phyloP scores from a whole-genome alignment of 208 protist genomes.

The Wallacemonas sp. region DNA sequence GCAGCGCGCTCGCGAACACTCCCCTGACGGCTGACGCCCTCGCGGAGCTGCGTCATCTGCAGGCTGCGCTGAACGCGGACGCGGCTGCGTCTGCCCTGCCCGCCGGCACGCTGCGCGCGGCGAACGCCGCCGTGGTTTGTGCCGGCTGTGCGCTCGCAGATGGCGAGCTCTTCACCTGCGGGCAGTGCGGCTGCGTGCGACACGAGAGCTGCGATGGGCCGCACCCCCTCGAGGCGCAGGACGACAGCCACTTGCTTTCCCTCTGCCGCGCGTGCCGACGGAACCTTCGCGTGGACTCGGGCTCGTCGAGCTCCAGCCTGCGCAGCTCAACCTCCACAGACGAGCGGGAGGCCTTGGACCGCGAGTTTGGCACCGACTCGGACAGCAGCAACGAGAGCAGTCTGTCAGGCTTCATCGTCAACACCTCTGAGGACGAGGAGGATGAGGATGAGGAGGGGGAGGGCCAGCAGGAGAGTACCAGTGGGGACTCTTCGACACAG shows the following conservation, averaged over 20 bases:
- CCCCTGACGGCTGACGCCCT: conserved; percentile 3
- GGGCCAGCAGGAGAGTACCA: background rate
- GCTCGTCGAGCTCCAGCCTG: conserved; percentile 43
- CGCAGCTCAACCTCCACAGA: conserved; percentile 72
- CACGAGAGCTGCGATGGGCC: conserved; percentile 85
- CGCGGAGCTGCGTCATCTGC: conserved; percentile 25
- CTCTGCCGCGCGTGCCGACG: conserved; percentile 41
- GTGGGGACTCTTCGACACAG: background rate
- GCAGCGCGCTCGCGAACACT: background rate
- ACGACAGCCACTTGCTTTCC: conserved; percentile 6
- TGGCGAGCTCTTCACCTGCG: conserved; percentile 66
- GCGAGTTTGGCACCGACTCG: conserved; percentile 42
- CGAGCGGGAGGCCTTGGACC: conserved; percentile 51
- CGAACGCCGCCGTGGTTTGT: conserved; percentile 14
- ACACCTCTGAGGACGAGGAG: conserved; percentile 53
- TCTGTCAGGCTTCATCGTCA: conserved; percentile 63
- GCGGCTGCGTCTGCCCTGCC: background rate
- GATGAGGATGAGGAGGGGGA: conserved; percentile 30
- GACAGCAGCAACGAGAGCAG: conserved; percentile 34
- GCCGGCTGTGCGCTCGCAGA: conserved; percentile 32
- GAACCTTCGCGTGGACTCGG: conserved; percentile 18
- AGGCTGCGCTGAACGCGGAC: conserved; percentile 15
- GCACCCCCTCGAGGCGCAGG: conserved; percentile 31
- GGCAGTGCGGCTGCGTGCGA: conserved; percentile 48
- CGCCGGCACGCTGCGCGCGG: background rate